Percentiles rank a stretch among this genome's conserved stretches.
Evolutionary conservation across 2,329 filamentous ascomycete genomes (phyloP).

Genomic region (Blastomyces parvus): DNA sequence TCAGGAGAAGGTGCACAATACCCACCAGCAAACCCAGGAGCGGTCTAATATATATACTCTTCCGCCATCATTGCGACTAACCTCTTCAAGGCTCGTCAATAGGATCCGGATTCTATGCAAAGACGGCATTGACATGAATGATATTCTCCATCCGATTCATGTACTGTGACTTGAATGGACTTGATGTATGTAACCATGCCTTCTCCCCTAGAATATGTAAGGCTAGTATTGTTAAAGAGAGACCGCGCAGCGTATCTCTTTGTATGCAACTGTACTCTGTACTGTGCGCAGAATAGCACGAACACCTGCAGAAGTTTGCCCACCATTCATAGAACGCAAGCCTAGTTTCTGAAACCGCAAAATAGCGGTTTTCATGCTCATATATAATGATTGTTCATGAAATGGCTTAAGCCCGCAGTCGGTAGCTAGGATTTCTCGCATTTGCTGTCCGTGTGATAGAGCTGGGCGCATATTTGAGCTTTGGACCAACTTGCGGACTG

Average conservation of each 20-base stretch:
- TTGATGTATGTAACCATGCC: not conserved
- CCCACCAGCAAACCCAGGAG: not conserved
- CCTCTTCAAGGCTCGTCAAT: not conserved
- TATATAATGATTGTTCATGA: not conserved
- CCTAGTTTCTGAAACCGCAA: not conserved
- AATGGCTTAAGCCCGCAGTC: not conserved
- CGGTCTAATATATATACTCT: not conserved
- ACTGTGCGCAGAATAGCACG: not conserved
- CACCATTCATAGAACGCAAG: not conserved
- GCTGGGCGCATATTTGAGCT: not conserved
- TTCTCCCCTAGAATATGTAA: not conserved
- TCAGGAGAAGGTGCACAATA: not conserved
- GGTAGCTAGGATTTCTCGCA: not conserved
- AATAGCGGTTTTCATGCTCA: not conserved
- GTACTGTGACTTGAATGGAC: not conserved
- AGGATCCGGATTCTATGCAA: not conserved
- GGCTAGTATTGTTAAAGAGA: not conserved
- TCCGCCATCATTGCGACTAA: not conserved
- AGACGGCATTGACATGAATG: not conserved
- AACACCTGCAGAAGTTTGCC: not conserved
- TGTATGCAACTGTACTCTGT: not conserved
- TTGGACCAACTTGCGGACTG: not conserved
- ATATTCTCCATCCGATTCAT: not conserved
- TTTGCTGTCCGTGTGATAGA: not conserved
- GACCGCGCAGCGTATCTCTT: not conserved